A percentile compares a stretch with the other conserved stretches of the same genome.
phyloP scores from a whole-genome alignment of 345 rosid species.

The Ailanthus altissimus region DNA sequence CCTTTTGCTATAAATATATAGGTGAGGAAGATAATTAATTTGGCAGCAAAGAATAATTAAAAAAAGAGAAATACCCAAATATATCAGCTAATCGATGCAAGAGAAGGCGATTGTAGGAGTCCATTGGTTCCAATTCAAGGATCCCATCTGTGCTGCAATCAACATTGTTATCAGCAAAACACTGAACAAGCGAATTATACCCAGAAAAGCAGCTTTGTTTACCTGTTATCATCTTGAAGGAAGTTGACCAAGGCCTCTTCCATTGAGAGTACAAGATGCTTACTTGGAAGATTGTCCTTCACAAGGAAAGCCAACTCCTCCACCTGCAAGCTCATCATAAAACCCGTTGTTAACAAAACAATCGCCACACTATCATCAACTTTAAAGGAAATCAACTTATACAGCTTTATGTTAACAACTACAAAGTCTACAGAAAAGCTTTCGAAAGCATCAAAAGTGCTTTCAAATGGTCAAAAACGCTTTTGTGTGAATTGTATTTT shows the following conservation, averaged over 20 bases:
- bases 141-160: conserved; percentile 53
- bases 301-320: conserved; percentile 70
- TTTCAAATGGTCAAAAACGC: too few species aligned
- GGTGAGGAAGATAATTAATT: not conserved
- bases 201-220: not conserved
- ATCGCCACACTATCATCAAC: not conserved
- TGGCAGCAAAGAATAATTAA: not conserved
- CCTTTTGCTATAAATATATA: not conserved
- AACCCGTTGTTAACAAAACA: not conserved
- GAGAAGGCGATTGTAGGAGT: conserved; percentile 64
- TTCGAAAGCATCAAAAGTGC: too few species aligned
- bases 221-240: conserved; percentile 48
- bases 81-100: conserved; percentile 70
- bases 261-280: conserved; percentile 65
- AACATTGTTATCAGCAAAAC: conserved; percentile 10
- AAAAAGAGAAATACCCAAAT: conserved; percentile 50
- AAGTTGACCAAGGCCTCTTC: conserved; percentile 59
- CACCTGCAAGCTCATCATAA: conserved; percentile 37
- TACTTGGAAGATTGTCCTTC: conserved; percentile 62
- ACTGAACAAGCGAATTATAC: not conserved
- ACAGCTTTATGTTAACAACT: too few species aligned
- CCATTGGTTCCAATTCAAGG: conserved; percentile 70
- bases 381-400: not conserved
- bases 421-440: too few species aligned
- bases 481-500: too few species aligned